Base-by-base conservation (phyloP, 495 filamentous ascomycete genomes). In the Haplographium delicatum region DNA sequence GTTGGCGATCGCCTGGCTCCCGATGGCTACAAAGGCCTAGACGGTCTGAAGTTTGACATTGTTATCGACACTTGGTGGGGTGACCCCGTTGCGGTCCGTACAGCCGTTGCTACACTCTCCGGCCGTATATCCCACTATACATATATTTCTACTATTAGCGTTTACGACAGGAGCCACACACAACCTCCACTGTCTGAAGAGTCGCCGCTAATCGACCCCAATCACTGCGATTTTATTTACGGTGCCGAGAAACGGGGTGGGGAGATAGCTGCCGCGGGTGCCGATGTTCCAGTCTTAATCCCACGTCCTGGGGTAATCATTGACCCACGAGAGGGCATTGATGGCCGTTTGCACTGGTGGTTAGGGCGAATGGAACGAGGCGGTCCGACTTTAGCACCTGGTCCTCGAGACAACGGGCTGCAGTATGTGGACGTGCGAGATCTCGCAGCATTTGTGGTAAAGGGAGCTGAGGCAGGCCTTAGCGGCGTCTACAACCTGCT, bases 1-100 rank as follows among this genome's bases (percentile, higher is more conserved):
- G 39, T 42, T 42, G n/a, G 39, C 23, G 39, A 42, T 19, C 39
- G 39, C n/a, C 39, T 42, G 4, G 39, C 39, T 42, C n/a, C 39
- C n/a, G 39, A 42, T 19, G 39, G 39, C 13, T 42, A 42, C n/a
- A 42, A 42, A 42, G n/a, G 39, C 4, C n/a, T 42, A 20, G 39
- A 42, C 39, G 39, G 39, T 6, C n/a, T 42, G 39, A 42, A n/a
- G 16, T 42, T 42, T 19, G 39, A 42, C 39, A 20, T 3, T 18
- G 39, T 18, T 18, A 4, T 42, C n/a, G 39, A 42, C n/a, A 42
- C 39, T 4, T 42, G 39, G 39, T 5, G 39, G 4, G 39, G 4
- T 19, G 39, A 42, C 39, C 39, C 4, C 4, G 39, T 42, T 42
- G 39, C 39, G 2, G 39, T 42, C n/a, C 39, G 39, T 3, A 22